Base-by-base conservation (phyloP, 116 monocot genomes). In the Dioscorea cayenensis region DNA sequence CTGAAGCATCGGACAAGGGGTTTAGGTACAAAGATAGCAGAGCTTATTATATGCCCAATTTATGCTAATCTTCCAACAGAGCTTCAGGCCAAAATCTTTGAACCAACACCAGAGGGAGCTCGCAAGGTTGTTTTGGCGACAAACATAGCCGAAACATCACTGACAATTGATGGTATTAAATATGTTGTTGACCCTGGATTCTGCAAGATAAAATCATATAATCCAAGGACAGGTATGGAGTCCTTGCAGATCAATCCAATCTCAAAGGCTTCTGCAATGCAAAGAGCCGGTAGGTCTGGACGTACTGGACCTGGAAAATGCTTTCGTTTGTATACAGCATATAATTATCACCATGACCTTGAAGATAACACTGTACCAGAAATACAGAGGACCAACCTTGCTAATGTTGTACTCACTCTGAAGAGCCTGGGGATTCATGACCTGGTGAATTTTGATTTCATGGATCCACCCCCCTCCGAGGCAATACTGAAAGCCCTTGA, bases 171-270 rank as follows among this genome's bases (percentile, higher is more conserved):
- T 75, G 97, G 97, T 32, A 99, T 99, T 18, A 99, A 94, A 64
- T 99, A 99, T 85, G 97, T 99, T 36, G 76, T 99, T 66, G 97
- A 99, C 79, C 97, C 97, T 66, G 94, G 97, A 28, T 99, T 94
- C 68, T 88, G 84, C 63, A 99, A 99, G 69, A 91, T 91, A 12
- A 99, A 94, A 36, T 93, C 97, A 65, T 99, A 94, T 77, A 99
- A 99, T 73, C 97, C 97, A 49, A 80, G 97, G 3, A 99, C 97
- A 28, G 97, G 97, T 12, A 94, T 99, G 97, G 97, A 93, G 69
- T 99, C 97, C 22, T 78, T 99, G 74, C 69, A 91, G 8, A 60
- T 99, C 35, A 94, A 82, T 73, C 97, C 97, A 36, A 99, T 94
- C 66, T 99, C 97, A 27, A 99, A 85, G 75, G 97, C 97, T 14